Percentiles rank a stretch among this genome's conserved stretches.
phyloP scores from a whole-genome alignment of 2,329 filamentous ascomycete genomes.

The Ceratocystis smalleyi region DNA sequence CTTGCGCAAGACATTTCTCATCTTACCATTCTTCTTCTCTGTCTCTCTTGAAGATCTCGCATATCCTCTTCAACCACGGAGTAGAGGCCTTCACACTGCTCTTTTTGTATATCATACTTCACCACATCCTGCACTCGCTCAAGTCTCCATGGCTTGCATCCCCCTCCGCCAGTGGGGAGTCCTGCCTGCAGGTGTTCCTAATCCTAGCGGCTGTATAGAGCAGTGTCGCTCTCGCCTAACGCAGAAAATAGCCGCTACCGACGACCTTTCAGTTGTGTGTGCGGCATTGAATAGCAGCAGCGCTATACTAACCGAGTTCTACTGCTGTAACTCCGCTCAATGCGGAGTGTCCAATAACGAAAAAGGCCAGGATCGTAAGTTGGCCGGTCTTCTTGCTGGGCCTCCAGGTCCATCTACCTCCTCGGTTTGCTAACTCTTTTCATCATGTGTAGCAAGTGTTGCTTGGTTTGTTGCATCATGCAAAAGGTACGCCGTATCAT shows the following conservation, averaged over 20 bases:
- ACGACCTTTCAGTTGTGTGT: constrained; percentile 11
- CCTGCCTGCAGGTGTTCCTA: constrained; percentile 15
- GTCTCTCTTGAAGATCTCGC: neutral
- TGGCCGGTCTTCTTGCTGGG: neutral
- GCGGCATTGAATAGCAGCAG: neutral
- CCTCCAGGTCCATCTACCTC: neutral
- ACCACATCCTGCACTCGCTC: neutral
- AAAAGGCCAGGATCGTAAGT: constrained; percentile 16
- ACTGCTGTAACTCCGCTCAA: constrained; percentile 17
- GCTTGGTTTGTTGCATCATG: constrained; percentile 15
- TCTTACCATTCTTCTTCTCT: neutral
- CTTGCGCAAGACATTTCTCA: constrained; percentile 2
- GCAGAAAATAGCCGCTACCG: constrained; percentile 8
- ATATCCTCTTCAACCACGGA: neutral
- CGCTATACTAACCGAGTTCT: constrained; percentile 9
- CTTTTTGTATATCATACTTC: neutral
- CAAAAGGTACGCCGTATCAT: constrained; percentile 10
- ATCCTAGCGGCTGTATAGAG: constrained; percentile 13
- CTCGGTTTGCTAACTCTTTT: neutral
- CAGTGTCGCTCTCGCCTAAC: constrained; percentile 15
- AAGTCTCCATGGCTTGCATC: neutral
- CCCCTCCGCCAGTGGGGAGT: neutral
- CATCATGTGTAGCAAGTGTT: constrained; percentile 14
- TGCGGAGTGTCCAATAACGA: constrained; percentile 16
- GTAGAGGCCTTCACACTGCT: neutral